phyloP scores from a whole-genome alignment of 306 rosid genomes.

The Clitoria ternatea region DNA sequence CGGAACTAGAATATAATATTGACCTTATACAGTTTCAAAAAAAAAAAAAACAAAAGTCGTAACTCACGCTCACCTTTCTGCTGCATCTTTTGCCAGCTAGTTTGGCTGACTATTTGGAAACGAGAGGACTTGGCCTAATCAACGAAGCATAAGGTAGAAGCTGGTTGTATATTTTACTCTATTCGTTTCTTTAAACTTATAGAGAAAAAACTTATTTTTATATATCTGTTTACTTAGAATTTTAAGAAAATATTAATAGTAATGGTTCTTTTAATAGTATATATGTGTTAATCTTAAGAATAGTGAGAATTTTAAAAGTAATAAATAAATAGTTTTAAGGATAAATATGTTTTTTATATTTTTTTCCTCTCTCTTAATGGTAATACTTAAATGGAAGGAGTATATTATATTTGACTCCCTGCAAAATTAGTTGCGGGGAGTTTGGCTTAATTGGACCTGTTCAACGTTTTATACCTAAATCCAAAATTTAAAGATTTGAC shows the following conservation, averaged over 20 bases:
- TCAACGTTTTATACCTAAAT: constrained; percentile 23
- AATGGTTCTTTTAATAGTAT: too few species aligned
- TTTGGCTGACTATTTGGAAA: constrained; percentile 22
- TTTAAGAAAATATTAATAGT: too few species aligned
- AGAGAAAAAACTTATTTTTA: too few species aligned
- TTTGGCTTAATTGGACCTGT: not conserved
- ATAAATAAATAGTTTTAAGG: too few species aligned
- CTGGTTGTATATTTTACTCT: not conserved
- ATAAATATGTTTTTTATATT: too few species aligned
- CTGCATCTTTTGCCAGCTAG: constrained; percentile 31
- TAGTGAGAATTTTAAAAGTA: too few species aligned
- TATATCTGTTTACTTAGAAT: too few species aligned
- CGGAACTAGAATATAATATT: constrained; percentile 5
- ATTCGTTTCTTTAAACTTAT: too few species aligned
- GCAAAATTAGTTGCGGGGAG: constrained; percentile 10
- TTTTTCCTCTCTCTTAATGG: too few species aligned
- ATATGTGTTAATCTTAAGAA: too few species aligned
- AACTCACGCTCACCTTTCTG: constrained; percentile 1
- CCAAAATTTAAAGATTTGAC: constrained; percentile 17
- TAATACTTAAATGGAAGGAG: too few species aligned
- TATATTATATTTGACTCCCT: constrained; percentile 10
- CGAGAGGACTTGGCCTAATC: constrained; percentile 2
- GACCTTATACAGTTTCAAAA: not conserved
- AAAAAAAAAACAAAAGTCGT: not conserved
- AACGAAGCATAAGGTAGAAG: constrained; percentile 22